phyloP scores from a whole-genome alignment of 805 yeast genomes.

The Nakazawaea siamensis region DNA sequence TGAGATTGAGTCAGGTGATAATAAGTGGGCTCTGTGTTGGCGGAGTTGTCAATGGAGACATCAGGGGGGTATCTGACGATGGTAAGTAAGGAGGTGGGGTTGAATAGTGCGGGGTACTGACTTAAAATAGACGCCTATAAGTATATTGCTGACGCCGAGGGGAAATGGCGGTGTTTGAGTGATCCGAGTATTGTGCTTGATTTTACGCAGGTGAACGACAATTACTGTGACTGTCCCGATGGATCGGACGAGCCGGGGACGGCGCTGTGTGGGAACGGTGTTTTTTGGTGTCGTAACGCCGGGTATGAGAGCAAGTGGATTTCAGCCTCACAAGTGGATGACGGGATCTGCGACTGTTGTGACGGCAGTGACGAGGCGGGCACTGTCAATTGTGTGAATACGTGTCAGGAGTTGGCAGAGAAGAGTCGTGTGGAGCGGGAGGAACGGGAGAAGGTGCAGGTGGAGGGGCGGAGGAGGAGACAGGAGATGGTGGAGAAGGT shows the following conservation, averaged over 20 bases:
- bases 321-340: conserved; percentile 65
- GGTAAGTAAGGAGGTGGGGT: not conserved
- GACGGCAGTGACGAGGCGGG: conserved; percentile 85
- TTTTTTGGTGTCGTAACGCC: conserved; percentile 69
- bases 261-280: conserved; percentile 52
- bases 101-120: not conserved
- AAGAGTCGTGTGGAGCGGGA: conserved; percentile 23
- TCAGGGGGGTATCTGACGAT: not conserved
- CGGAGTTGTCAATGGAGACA: no score
- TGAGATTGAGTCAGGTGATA: no score
- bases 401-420: conserved; percentile 41
- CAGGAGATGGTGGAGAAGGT: conserved; percentile 23
- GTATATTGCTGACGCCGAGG: conserved; percentile 44
- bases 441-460: conserved; percentile 14
- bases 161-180: conserved; percentile 61
- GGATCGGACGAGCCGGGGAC: conserved; percentile 98
- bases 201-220: conserved; percentile 67
- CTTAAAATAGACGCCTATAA: conserved; percentile 23
- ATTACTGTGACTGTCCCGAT: conserved; percentile 94
- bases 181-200: conserved; percentile 60
- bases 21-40: no score
- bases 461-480: conserved; percentile 28
- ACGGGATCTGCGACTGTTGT: conserved; percentile 96
- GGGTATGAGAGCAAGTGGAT: conserved; percentile 61
- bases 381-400: conserved; percentile 40